These are phyloP conservation scores for Tetrahymena malaccensis DNA, from an alignment of 73 alveolate species.

Conservation along the genomic window DNA sequence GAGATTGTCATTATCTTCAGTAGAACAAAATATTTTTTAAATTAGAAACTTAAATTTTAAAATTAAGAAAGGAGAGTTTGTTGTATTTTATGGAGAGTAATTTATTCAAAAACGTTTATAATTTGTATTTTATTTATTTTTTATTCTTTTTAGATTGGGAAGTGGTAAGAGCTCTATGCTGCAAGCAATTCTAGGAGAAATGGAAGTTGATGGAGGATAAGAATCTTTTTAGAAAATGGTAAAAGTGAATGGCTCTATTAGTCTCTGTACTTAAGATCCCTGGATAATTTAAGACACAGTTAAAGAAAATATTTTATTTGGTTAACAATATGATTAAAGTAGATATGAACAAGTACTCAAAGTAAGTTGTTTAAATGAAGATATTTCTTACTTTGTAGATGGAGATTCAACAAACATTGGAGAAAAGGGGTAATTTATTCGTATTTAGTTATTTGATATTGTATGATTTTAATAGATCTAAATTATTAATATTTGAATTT, in stretches of 20 bases:
- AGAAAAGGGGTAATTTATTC: slow-evolving; percentile 65
- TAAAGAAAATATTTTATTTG: slow-evolving; percentile 75
- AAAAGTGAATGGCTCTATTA: slow-evolving; percentile 14
- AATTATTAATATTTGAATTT: too few species aligned
- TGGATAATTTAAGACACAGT: slow-evolving; percentile 82
- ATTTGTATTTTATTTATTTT: not conserved
- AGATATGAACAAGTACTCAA: slow-evolving; percentile 64
- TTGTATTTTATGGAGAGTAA: not conserved
- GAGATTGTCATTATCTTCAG: not conserved
- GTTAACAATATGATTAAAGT: slow-evolving; percentile 51
- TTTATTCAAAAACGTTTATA: not conserved
- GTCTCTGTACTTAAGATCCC: slow-evolving; percentile 75
- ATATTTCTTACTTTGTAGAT: slow-evolving; percentile 61
- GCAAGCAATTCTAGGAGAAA: not conserved
- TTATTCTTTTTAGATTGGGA: not conserved
- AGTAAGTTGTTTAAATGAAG: slow-evolving; percentile 63
- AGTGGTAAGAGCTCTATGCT: slow-evolving; percentile 18
- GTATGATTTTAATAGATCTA: too few species aligned
- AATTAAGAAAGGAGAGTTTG: not conserved
- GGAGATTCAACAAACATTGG: slow-evolving; percentile 88
- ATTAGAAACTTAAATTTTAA: not conserved
- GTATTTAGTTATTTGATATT: not conserved
- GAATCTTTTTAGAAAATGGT: not conserved
- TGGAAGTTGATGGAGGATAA: slow-evolving; percentile 37
- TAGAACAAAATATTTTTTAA: not conserved